Evolutionary conservation across 2,329 filamentous ascomycete species (phyloP).

Genomic region (Fusarium sp.): DNA sequence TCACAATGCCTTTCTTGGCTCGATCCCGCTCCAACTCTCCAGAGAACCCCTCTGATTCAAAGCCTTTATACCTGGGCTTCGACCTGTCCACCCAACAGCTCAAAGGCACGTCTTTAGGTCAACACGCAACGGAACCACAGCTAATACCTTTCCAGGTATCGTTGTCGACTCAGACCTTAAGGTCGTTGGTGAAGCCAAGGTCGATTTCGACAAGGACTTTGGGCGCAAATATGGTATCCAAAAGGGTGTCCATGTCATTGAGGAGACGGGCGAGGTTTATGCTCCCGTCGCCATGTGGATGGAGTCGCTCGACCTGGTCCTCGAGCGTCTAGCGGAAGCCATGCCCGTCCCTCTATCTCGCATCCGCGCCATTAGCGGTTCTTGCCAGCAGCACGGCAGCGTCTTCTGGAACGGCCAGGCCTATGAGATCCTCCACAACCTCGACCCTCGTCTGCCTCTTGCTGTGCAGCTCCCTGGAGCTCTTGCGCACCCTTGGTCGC

Average conservation of each 20-base stretch:
- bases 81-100: slow-evolving; percentile 97
- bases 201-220: slow-evolving; percentile 92
- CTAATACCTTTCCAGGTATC: slow-evolving; percentile 64
- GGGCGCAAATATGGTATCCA: slow-evolving; percentile 74
- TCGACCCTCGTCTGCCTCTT: slow-evolving; percentile 69
- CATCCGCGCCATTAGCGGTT: slow-evolving; percentile 84
- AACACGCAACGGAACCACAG: background rate
- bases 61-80: slow-evolving; percentile 85
- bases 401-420: slow-evolving; percentile 87
- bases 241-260: slow-evolving; percentile 87
- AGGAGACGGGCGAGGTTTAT: slow-evolving; percentile 85
- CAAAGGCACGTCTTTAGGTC: slow-evolving; percentile 68
- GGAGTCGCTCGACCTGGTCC: slow-evolving; percentile 86
- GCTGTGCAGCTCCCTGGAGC: slow-evolving; percentile 75
- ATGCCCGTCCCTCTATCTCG: slow-evolving; percentile 70
- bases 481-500: slow-evolving; percentile 85
- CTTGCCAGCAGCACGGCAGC: slow-evolving; percentile 97
- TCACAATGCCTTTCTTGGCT: slow-evolving; percentile 29
- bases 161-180: slow-evolving; percentile 84
- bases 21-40: slow-evolving; percentile 8
- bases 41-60: slow-evolving; percentile 31
- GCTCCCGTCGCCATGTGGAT: slow-evolving; percentile 95
- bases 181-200: slow-evolving; percentile 83
- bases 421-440: slow-evolving; percentile 65
- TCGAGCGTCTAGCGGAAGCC: slow-evolving; percentile 73